Percentiles rank a stretch among this genome's conserved stretches.
These are phyloP conservation scores for Capronia epimyces DNA, from an alignment of 2,329 filamentous ascomycete genomes.

Conservation along the genomic window DNA sequence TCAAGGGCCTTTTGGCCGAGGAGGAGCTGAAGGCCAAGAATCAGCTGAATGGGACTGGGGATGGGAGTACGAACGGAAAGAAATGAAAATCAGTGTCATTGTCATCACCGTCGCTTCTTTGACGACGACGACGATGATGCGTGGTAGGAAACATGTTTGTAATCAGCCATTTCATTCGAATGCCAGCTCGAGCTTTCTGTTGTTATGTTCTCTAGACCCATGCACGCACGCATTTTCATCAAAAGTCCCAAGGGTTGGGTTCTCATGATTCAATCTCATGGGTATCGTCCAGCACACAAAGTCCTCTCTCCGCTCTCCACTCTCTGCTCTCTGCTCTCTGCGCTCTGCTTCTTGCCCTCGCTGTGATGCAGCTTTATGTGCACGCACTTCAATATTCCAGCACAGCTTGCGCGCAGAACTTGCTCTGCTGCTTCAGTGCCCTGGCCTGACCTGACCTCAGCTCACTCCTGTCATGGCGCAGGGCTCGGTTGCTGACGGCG, in stretches of 20 bases:
- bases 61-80: conserved; percentile 8
- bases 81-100: too few species aligned
- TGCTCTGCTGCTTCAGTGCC: background rate
- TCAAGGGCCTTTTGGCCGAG: conserved; percentile 62
- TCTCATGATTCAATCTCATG: conserved; percentile 15
- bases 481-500: too few species aligned
- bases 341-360: too few species aligned
- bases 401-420: too few species aligned
- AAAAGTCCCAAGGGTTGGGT: too few species aligned
- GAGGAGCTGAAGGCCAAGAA: conserved; percentile 47
- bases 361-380: too few species aligned
- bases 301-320: background rate
- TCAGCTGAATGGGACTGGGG: conserved; percentile 1
- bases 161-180: background rate
- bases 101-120: too few species aligned
- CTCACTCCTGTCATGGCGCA: background rate
- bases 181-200: background rate
- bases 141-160: background rate
- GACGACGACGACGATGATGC: too few species aligned
- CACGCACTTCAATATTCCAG: too few species aligned
- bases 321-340: background rate
- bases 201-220: too few species aligned
- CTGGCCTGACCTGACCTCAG: background rate
- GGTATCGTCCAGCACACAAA: conserved; percentile 11
- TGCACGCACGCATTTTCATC: too few species aligned